phyloP scores from a whole-genome alignment of 495 filamentous ascomycete species.

The Jackrogersella minutella region DNA sequence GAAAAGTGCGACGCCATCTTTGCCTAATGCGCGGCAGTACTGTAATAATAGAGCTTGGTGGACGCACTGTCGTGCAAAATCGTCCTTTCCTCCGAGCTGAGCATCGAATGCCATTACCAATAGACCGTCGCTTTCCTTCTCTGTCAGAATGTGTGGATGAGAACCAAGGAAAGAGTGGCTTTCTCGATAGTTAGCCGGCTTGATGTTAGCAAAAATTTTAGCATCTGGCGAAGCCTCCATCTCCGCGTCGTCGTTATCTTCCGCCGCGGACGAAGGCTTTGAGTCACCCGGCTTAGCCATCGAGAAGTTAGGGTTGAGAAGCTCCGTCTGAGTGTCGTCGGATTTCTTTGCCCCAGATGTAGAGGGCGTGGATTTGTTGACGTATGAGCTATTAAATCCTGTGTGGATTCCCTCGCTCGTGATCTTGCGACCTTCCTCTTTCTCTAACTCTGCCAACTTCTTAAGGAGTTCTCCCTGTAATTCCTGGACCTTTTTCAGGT shows the following conservation, averaged over 20 bases:
- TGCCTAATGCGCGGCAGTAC: slow-evolving; percentile 89
- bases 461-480: slow-evolving; percentile 76
- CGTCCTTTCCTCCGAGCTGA: slow-evolving; percentile 75
- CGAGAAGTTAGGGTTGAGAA: slow-evolving; percentile 75
- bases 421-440: slow-evolving; percentile 87
- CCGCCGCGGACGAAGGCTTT: slow-evolving; percentile 46
- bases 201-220: slow-evolving; percentile 80
- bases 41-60: slow-evolving; percentile 93
- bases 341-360: slow-evolving; percentile 53
- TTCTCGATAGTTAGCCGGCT: slow-evolving; percentile 73
- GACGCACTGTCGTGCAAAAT: slow-evolving; percentile 85
- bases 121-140: slow-evolving; percentile 90
- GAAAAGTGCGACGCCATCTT: slow-evolving; percentile 89
- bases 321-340: slow-evolving; percentile 68
- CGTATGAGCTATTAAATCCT: slow-evolving; percentile 86
- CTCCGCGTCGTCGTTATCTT: slow-evolving; percentile 72
- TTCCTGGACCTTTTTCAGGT: slow-evolving; percentile 76
- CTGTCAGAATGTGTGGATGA: slow-evolving; percentile 79
- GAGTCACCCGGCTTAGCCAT: slow-evolving; percentile 30
- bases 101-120: slow-evolving; percentile 90
- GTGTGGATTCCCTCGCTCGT: slow-evolving; percentile 91
- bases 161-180: slow-evolving; percentile 76
- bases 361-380: slow-evolving; percentile 65
- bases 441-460: slow-evolving; percentile 83
- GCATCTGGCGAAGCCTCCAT: slow-evolving; percentile 79